phyloP scores from a whole-genome alignment of 192 early-diverging fungal species.

The Coemansia sp. region DNA sequence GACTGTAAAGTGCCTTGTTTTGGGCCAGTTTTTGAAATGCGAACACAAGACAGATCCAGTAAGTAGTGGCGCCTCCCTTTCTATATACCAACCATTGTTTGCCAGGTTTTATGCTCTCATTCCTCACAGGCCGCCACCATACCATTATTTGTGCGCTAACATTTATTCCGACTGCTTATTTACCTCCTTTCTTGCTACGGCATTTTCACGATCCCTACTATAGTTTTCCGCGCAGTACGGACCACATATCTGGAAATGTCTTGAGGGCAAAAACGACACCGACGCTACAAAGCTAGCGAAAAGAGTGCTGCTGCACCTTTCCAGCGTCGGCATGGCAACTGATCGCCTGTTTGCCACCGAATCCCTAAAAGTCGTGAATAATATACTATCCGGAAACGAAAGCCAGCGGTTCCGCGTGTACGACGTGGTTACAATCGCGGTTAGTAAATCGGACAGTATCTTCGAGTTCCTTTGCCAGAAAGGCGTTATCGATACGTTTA shows the following conservation, averaged over 20 bases:
- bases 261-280: slow-evolving; percentile 36
- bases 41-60: slow-evolving; percentile 32
- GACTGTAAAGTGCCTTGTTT: slow-evolving; percentile 41
- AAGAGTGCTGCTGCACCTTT: slow-evolving; percentile 32
- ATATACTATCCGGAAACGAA: slow-evolving; percentile 28
- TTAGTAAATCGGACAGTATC: slow-evolving; percentile 11
- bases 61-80: slow-evolving; percentile 14
- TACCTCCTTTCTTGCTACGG: neutral
- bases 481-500: slow-evolving; percentile 30
- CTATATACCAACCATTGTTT: neutral
- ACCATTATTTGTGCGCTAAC: neutral
- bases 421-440: slow-evolving; percentile 36
- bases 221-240: slow-evolving; percentile 49
- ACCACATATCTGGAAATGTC: slow-evolving; percentile 45
- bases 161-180: slow-evolving; percentile 3
- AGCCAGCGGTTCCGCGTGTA: slow-evolving; percentile 50
- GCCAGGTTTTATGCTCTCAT: neutral
- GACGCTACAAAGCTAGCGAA: slow-evolving; percentile 36
- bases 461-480: slow-evolving; percentile 40
- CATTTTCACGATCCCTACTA: neutral
- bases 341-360: slow-evolving; percentile 38
- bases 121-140: neutral
- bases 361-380: slow-evolving; percentile 15
- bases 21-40: slow-evolving; percentile 51
- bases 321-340: slow-evolving; percentile 18